Conservation (phyloP, 1,284 basidiomycete genomes). For the Paramarasmius palmivorus region DNA sequence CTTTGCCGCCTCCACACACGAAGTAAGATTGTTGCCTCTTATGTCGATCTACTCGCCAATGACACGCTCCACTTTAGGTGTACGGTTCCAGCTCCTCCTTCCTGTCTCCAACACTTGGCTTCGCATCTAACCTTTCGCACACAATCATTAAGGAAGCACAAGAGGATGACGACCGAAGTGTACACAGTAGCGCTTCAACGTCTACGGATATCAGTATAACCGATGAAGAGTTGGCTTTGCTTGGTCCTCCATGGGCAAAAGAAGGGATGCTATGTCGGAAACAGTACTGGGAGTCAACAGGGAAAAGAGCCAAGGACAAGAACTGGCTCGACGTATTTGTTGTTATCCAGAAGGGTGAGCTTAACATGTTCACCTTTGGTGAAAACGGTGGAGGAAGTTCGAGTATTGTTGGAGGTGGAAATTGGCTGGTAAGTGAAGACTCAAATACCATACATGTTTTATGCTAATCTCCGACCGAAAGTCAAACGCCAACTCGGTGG, state of each 20-base stretch:
- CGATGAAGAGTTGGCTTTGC: conserved; percentile 91
- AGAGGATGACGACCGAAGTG: conserved; percentile 84
- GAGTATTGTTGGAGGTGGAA: conserved; percentile 86
- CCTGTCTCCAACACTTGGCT: conserved; percentile 84
- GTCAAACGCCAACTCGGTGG: conserved; percentile 86
- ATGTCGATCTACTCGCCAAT: background rate
- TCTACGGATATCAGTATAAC: conserved; percentile 79
- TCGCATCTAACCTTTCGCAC: conserved; percentile 93
- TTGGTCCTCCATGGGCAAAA: conserved; percentile 98
- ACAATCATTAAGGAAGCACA: conserved; percentile 94
- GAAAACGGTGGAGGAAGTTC: conserved; percentile 58
- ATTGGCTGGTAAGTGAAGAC: conserved; percentile 82
- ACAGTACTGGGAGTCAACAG: conserved; percentile 87
- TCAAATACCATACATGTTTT: background rate
- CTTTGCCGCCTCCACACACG: conserved; percentile 82
- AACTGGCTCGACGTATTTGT: conserved; percentile 94
- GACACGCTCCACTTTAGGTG: conserved; percentile 29
- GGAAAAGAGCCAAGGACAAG: conserved; percentile 84
- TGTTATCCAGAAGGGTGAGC: conserved; percentile 90
- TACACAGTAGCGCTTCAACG: conserved; percentile 58
- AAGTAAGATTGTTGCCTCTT: conserved; percentile 48
- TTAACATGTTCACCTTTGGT: conserved; percentile 95
- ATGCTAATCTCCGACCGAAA: conserved; percentile 26
- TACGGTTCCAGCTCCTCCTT: conserved; percentile 59
- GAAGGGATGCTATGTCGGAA: conserved; percentile 95